Evolutionary conservation across 2,329 filamentous ascomycete species (phyloP), one percentile per base, ranked within the genome.

Genomic region (Whalleya microplaca): DNA sequence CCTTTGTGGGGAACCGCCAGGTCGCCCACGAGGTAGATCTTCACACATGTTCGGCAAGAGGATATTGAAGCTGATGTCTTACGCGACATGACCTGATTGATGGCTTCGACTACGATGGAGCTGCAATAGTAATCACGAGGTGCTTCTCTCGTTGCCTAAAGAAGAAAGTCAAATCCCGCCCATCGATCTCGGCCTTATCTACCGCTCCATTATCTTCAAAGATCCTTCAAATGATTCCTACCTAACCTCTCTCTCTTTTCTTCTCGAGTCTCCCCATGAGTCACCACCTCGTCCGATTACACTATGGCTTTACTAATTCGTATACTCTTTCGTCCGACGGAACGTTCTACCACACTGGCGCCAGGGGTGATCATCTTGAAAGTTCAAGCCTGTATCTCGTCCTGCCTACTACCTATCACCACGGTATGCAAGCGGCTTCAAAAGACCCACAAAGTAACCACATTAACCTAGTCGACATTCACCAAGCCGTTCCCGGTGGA

Each of bases 401-500:
- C 55, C 44, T 29, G 52, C 29, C 50, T 58, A 16, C 44, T 29
- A 50, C 29, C 50, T 58, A 16, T 61, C 60, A 55, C 61, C 60
- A 58, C 53, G 55, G 48, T 46, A 58, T 62, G 57, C 57, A 59
- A 45, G 58, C 49, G 51, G 53, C 60, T 43, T 60, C 42, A 45
- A 50, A 45, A 50, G 60, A 58, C 60, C 60, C 60, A 63, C 60
- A 63, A 61, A 63, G 60, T 63, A 63, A 63, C 60, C 60, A 61
- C 60, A 61, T 63, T 58, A 27, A 27, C 23, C 23, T 27, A 63
- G 60, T 58, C 61, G 60, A 58, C 60, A 61, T 63, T 58, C 60
- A 63, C 61, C 57, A 63, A 61, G 60, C 60, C 60, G 58, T 63
- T 63, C 60, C 55, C 57, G 52, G 60, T 63, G 60, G 60, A 63